phyloP scores from a whole-genome alignment of 768 basidiomycete genomes.

The Trametes cinnabarina region DNA sequence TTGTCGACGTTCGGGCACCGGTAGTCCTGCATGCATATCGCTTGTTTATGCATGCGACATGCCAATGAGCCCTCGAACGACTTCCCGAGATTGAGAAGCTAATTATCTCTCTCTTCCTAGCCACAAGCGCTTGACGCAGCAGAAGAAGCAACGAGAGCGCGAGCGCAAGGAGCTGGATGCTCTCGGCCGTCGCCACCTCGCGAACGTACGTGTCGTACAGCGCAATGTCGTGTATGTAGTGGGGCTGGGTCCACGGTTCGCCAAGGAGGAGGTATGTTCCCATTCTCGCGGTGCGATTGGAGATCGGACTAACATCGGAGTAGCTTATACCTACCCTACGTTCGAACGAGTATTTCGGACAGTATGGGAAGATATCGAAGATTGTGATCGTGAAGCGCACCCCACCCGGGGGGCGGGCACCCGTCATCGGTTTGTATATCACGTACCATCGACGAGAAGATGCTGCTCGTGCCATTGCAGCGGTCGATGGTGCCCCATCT shows the following conservation, averaged over 20 bases:
- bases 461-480: conserved; percentile 87
- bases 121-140: conserved; percentile 90
- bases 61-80: no score
- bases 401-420: conserved; percentile 65
- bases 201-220: conserved; percentile 95
- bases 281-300: neutral
- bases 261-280: conserved; percentile 87
- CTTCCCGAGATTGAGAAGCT: no score
- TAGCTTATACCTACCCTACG: conserved; percentile 87
- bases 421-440: conserved; percentile 91
- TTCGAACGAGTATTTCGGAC: conserved; percentile 95
- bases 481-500: conserved; percentile 88
- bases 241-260: conserved; percentile 90
- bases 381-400: conserved; percentile 91
- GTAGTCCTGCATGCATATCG: no score
- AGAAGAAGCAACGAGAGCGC: conserved; percentile 92
- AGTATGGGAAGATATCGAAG: conserved; percentile 97
- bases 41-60: no score
- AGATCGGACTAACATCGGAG: conserved; percentile 10
- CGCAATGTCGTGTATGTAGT: conserved; percentile 95
- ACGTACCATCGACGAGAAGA: conserved; percentile 94
- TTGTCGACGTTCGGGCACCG: no score
- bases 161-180: conserved; percentile 93
- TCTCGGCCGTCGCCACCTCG: conserved; percentile 78
- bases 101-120: conserved; percentile 51